A percentile compares a stretch with the other conserved stretches of the same genome.
Conservation (phyloP, 345 rosid genomes). For the Carallia brachiata region DNA sequence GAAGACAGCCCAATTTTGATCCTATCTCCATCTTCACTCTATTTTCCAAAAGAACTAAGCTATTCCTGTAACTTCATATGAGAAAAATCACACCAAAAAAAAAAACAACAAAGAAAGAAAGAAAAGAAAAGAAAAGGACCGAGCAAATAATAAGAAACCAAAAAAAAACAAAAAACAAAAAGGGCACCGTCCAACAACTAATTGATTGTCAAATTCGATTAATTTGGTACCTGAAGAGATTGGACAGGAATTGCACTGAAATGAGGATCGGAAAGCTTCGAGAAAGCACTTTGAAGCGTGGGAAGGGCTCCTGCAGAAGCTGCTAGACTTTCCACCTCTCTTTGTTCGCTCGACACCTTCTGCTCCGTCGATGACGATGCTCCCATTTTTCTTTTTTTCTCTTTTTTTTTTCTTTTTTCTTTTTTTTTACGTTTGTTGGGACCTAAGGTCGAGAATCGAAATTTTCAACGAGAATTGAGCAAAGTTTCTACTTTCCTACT, state of each 20-base stretch:
- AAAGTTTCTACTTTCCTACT: background rate
- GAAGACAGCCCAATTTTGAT: too few species aligned
- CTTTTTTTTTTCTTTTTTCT: background rate
- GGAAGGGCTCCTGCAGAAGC: conserved; percentile 77
- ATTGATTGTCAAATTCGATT: too few species aligned
- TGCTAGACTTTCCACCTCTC: conserved; percentile 63
- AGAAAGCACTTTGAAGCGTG: conserved; percentile 55
- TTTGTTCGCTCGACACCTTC: conserved; percentile 40
- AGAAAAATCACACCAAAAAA: too few species aligned
- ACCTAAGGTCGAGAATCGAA: background rate
- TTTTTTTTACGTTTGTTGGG: background rate
- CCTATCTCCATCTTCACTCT: too few species aligned
- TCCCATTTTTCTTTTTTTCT: conserved; percentile 47
- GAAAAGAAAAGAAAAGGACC: too few species aligned
- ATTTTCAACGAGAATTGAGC: background rate
- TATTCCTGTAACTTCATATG: too few species aligned
- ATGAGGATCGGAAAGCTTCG: conserved; percentile 60
- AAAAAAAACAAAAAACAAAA: too few species aligned
- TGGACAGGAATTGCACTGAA: conserved; percentile 44
- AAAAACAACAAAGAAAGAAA: too few species aligned
- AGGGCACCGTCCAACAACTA: background rate
- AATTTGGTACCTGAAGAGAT: conserved; percentile 54
- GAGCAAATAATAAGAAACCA: too few species aligned
- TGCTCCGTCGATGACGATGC: conserved; percentile 66
- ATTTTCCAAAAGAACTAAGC: too few species aligned